phyloP scores from a whole-genome alignment of 208 protist genomes.

The Chromosphaera perkinsii region DNA sequence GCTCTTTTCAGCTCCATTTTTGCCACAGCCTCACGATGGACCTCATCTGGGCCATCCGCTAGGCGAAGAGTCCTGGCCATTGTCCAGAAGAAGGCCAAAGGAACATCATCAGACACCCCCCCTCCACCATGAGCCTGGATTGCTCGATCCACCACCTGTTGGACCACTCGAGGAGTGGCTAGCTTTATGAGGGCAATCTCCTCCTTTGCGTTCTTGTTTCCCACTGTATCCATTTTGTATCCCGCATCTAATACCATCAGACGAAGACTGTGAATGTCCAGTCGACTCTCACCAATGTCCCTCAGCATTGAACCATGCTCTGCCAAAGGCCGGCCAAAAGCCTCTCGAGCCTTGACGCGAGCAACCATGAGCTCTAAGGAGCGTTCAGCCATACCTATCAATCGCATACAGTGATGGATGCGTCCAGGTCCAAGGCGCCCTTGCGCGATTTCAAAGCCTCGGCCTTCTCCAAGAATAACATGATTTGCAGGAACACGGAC shows the following conservation, averaged over 20 bases:
- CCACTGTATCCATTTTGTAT: conserved; percentile 45
- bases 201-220: conserved; percentile 37
- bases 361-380: conserved; percentile 51
- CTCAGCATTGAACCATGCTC: conserved; percentile 46
- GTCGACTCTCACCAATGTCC: conserved; percentile 59
- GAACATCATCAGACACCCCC: conserved; percentile 49
- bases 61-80: conserved; percentile 53
- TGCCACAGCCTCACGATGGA: conserved; percentile 42
- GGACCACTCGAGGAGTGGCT: conserved; percentile 48
- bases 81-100: conserved; percentile 49
- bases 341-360: conserved; percentile 29
- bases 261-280: conserved; percentile 63
- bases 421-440: conserved; percentile 65
- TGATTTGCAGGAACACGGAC: conserved; percentile 60
- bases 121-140: conserved; percentile 52
- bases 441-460: conserved; percentile 36
- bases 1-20: too few relatives aligned
- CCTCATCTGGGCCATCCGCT: conserved; percentile 62
- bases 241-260: conserved; percentile 58
- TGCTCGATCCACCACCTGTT: conserved; percentile 55
- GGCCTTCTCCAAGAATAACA: conserved; percentile 59
- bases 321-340: conserved; percentile 52
- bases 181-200: conserved; percentile 42
- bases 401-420: conserved; percentile 80
- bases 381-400: conserved; percentile 63